These are phyloP conservation scores for Calamus simplicifolius DNA, from an alignment of 176 grass and related monocot genomes.

Conservation along the genomic window DNA sequence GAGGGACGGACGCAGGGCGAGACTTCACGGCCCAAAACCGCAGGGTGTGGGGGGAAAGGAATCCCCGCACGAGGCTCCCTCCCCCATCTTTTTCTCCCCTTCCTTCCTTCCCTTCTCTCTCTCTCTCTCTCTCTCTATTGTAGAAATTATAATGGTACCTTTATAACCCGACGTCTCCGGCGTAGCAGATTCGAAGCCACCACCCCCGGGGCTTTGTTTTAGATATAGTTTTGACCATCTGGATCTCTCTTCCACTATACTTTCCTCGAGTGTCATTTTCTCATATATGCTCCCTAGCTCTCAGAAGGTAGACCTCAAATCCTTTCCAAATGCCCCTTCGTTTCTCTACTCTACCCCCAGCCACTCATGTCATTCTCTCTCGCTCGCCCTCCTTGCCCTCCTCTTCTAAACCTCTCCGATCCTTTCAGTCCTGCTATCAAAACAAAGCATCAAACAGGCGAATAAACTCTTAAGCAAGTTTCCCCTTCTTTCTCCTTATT, in stretches of 20 bases:
- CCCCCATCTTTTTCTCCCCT: constrained; percentile 16
- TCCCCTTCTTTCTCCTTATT: neutral
- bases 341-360: constrained; percentile 20
- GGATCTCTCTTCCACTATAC: constrained; percentile 40
- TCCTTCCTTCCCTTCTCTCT: neutral
- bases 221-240: constrained; percentile 18
- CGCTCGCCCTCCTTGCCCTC: neutral
- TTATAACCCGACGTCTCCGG: too few relatives aligned
- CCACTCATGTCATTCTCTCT: neutral
- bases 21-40: constrained; percentile 30
- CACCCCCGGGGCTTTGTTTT: neutral
- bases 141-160: too few relatives aligned
- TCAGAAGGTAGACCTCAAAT: neutral
- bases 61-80: constrained; percentile 59
- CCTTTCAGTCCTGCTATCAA: constrained; percentile 29
- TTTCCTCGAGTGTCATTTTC: constrained; percentile 65
- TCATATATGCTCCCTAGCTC: constrained; percentile 43
- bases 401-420: constrained; percentile 16
- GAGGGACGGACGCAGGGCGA: constrained; percentile 18
- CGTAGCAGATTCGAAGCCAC: too few relatives aligned
- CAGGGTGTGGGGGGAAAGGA: constrained; percentile 62
- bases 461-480: constrained; percentile 34
- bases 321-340: neutral
- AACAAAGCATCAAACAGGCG: constrained; percentile 42
- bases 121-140: too few relatives aligned